Evolutionary conservation across 495 filamentous ascomycete species (phyloP).

Genomic region (Podospora pseudopauciseta): DNA sequence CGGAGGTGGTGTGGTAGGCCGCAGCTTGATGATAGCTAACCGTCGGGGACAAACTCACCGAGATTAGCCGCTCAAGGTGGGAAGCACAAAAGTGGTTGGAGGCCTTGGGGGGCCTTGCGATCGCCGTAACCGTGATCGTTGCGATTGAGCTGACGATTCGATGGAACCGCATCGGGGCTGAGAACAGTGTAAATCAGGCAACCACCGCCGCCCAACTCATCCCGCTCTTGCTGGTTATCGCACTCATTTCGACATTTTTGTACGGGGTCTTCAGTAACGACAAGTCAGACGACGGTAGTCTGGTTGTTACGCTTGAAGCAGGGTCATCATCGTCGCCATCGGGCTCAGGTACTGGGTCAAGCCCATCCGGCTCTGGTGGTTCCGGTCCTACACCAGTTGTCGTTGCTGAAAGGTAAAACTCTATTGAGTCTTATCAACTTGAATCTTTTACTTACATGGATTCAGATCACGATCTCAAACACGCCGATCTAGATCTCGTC

Average conservation of each 20-base stretch:
- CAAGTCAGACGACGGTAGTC: background rate
- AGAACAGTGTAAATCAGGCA: slow-evolving; percentile 21
- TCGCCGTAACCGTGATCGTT: slow-evolving; percentile 28
- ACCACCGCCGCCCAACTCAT: slow-evolving; percentile 36
- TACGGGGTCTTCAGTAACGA: slow-evolving; percentile 7
- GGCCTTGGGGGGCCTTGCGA: slow-evolving; percentile 26
- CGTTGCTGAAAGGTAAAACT: background rate
- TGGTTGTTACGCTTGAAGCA: background rate
- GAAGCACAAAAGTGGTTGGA: slow-evolving; percentile 21
- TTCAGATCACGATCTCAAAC: background rate
- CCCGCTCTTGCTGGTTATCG: slow-evolving; percentile 33
- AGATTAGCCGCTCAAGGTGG: slow-evolving; percentile 4
- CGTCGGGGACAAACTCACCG: background rate
- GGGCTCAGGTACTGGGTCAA: background rate
- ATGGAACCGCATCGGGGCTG: slow-evolving; percentile 34
- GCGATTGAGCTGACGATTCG: slow-evolving; percentile 40
- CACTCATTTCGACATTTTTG: slow-evolving; percentile 12
- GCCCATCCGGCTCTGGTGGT: background rate
- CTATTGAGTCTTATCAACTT: background rate
- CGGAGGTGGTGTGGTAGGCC: background rate
- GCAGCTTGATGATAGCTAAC: background rate
- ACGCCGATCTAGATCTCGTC: background rate
- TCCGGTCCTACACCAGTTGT: background rate
- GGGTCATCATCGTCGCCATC: background rate
- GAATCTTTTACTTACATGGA: background rate